Evolutionary conservation across 179 eudicot species (phyloP).

Genomic region (Monotropa hypopitys): DNA sequence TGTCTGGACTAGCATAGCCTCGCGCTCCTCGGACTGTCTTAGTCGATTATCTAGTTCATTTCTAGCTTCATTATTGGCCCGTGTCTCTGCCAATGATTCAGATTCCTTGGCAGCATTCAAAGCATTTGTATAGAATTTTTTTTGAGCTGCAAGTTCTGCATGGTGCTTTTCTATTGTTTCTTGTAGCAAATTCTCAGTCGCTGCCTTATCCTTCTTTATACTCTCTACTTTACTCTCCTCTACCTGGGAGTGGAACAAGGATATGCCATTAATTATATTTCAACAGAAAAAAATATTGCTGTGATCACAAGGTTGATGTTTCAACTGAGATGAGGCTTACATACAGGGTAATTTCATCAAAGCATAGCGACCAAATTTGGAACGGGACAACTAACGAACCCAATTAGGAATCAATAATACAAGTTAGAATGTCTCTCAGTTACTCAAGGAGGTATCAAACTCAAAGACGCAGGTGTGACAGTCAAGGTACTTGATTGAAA

Average conservation of each 20-base stretch:
- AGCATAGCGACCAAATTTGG: background rate
- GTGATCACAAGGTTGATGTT: background rate
- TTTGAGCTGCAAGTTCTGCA: slow-evolving; percentile 80
- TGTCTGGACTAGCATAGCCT: slow-evolving; percentile 70
- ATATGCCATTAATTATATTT: background rate
- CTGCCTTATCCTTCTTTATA: slow-evolving; percentile 82
- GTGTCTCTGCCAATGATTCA: slow-evolving; percentile 80
- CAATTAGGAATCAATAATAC: background rate
- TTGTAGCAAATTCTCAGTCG: slow-evolving; percentile 85
- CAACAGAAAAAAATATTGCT: background rate
- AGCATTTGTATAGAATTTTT: slow-evolving; percentile 75
- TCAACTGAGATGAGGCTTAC: background rate
- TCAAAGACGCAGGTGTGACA: background rate
- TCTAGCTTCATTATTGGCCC: slow-evolving; percentile 74
- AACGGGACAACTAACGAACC: background rate
- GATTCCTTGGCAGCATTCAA: slow-evolving; percentile 89
- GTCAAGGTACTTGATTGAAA: background rate
- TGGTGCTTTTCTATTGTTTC: slow-evolving; percentile 93
- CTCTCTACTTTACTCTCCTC: slow-evolving; percentile 96
- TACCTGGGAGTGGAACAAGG: slow-evolving; percentile 32
- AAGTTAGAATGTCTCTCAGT: background rate
- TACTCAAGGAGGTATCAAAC: background rate
- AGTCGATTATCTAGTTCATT: slow-evolving; percentile 63
- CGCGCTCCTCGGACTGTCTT: slow-evolving; percentile 72
- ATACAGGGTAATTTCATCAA: background rate